phyloP scores from a whole-genome alignment of 805 yeast genomes.

The Blastobotrys peoriensis region DNA sequence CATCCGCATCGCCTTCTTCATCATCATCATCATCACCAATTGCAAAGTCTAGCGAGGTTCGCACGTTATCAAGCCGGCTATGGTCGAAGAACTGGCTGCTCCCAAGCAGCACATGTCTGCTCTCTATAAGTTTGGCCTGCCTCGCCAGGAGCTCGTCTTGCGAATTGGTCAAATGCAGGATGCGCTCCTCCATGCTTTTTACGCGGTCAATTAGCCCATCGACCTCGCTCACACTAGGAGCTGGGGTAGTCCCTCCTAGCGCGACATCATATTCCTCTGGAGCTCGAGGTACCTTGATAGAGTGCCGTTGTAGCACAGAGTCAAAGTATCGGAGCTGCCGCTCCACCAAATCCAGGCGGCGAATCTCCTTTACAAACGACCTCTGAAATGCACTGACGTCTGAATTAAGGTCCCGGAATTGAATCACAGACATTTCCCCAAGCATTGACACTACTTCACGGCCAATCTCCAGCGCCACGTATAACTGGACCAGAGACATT shows the following conservation, averaged over 20 bases:
- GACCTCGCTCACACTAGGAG: slow-evolving; percentile 49
- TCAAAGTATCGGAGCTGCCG: slow-evolving; percentile 53
- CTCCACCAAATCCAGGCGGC: slow-evolving; percentile 74
- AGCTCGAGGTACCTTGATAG: slow-evolving; percentile 20
- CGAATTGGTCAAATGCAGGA: slow-evolving; percentile 62
- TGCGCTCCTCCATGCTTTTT: slow-evolving; percentile 60
- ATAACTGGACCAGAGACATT: slow-evolving; percentile 89
- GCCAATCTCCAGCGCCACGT: slow-evolving; percentile 81
- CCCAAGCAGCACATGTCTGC: slow-evolving; percentile 53
- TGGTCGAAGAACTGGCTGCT: slow-evolving; percentile 43
- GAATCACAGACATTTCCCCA: slow-evolving; percentile 79
- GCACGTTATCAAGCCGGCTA: slow-evolving; percentile 28
- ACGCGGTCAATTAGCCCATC: slow-evolving; percentile 64
- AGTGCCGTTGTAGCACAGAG: slow-evolving; percentile 25
- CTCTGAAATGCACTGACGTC: slow-evolving; percentile 79
- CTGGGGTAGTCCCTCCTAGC: background rate
- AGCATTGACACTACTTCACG: slow-evolving; percentile 75
- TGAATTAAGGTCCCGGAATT: slow-evolving; percentile 81
- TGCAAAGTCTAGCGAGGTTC: slow-evolving; percentile 20
- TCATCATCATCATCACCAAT: slow-evolving; percentile 18
- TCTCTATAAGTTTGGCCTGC: slow-evolving; percentile 62
- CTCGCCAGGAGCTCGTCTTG: slow-evolving; percentile 54
- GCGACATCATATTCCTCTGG: slow-evolving; percentile 4
- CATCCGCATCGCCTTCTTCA: slow-evolving; percentile 24
- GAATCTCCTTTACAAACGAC: slow-evolving; percentile 78